These are phyloP conservation scores for Cyclotella kingstonii DNA, from an alignment of 108 stramenopile species.

Conservation along the genomic window DNA sequence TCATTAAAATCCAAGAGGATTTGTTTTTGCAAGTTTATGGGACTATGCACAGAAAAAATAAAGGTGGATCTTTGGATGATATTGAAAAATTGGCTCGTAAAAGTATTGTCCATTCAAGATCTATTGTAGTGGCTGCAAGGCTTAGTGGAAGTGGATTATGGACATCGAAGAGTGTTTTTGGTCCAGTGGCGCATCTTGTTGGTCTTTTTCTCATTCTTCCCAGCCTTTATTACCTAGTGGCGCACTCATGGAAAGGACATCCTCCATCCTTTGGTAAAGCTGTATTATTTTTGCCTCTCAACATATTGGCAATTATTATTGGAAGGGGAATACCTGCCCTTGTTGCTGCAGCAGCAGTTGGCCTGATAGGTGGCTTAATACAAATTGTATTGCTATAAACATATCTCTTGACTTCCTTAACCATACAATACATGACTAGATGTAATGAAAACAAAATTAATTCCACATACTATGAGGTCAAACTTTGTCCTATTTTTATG, in stretches of 20 bases:
- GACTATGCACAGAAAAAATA: slow-evolving; percentile 23
- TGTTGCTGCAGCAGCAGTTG: slow-evolving; percentile 48
- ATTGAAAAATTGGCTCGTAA: slow-evolving; percentile 52
- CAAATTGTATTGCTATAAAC: slow-evolving; percentile 7
- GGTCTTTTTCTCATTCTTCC: slow-evolving; percentile 60
- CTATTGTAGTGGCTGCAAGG: slow-evolving; percentile 48
- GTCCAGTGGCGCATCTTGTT: slow-evolving; percentile 56
- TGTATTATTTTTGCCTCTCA: slow-evolving; percentile 48
- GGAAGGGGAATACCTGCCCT: slow-evolving; percentile 59
- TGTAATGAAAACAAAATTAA: too few species aligned
- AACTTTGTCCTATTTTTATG: too few species aligned
- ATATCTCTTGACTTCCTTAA: too few species aligned
- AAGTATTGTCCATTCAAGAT: slow-evolving; percentile 43
- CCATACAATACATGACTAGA: too few species aligned
- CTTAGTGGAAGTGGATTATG: slow-evolving; percentile 62
- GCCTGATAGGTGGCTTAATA: slow-evolving; percentile 50
- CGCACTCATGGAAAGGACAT: slow-evolving; percentile 42
- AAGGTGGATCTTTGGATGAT: slow-evolving; percentile 29
- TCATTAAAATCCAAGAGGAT: slow-evolving; percentile 42
- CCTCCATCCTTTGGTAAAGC: slow-evolving; percentile 21
- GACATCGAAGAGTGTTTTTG: slow-evolving; percentile 52
- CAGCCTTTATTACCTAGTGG: slow-evolving; percentile 42
- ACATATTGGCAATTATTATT: slow-evolving; percentile 55
- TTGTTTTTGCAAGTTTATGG: slow-evolving; percentile 44
- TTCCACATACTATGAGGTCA: too few species aligned